Base-by-base conservation (phyloP, 129 eudicot species). In the sunflower (Helianthus annuus) region DNA sequence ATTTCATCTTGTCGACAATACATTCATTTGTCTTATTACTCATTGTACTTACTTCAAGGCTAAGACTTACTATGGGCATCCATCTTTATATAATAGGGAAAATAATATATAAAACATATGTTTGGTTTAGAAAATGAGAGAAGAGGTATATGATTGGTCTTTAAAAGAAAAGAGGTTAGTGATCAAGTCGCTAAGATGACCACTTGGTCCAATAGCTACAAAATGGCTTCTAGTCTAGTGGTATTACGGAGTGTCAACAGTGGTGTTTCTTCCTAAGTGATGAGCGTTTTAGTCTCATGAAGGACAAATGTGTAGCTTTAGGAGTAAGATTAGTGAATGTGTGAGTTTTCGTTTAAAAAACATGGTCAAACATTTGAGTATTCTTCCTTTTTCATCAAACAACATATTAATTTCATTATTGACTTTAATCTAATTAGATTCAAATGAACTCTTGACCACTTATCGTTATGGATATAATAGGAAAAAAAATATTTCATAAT, bases 1-100 rank as follows among this genome's bases (percentile, higher is more conserved):
- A 40, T 73, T 72, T 24, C 75, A 53, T 71, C 40, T 64, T 78
- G 51, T 45, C 68, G 55, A 56, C 69, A 19, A 66, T 40, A 72
- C 59, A 66, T 70, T 68, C 27, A 59, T 48, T 68, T 76, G 69
- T 58, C 69, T 59, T 68, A 67, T 48, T 76, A 59, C 52, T 66
- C 67, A 27, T 66, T 68, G 38, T 58, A 65, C 34, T 58, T 57
- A 49, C 71, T 63, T 63, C 58, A 76, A n/a, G 59, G 51, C 32
- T 48, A 68, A 59, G 24, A 32, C 27, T 57, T 46, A 12, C 45
- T 49, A 66, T 49, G 34, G 44, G 19, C 34, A 66, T 75, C 49
- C 17, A 29, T 55, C 36, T 56, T 42, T 45, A 59, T 9, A 32
- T 29, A 49, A 14, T 51, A 68, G 42, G 66, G 66, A 7, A 60